Conservation (phyloP, 345 rosid species). For the Durio zibethinus region DNA sequence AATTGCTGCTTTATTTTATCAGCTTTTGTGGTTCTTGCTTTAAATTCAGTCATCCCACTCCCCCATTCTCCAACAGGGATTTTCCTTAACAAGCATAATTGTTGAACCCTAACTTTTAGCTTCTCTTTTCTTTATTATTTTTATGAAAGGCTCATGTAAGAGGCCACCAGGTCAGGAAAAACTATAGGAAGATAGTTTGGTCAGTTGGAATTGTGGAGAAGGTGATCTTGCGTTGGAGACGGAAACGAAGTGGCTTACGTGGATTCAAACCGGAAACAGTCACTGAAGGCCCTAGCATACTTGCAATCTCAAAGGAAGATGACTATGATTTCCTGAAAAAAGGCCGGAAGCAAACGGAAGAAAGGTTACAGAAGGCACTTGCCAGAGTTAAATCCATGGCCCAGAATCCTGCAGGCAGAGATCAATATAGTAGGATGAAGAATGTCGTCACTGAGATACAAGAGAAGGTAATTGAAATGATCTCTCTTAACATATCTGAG, state of each 20-base stretch:
- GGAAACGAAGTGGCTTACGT: conserved; percentile 84
- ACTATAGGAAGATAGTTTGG: conserved; percentile 76
- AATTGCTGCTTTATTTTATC: background rate
- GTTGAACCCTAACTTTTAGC: conserved; percentile 11
- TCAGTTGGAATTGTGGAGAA: conserved; percentile 91
- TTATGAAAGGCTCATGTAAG: conserved; percentile 78
- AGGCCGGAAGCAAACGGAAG: conserved; percentile 88
- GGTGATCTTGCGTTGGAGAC: conserved; percentile 89
- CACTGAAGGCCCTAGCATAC: conserved; percentile 38
- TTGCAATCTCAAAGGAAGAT: conserved; percentile 50
- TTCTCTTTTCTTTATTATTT: background rate
- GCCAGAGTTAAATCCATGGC: conserved; percentile 91
- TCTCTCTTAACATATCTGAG: no score
- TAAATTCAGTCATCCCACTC: background rate
- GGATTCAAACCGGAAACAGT: conserved; percentile 71
- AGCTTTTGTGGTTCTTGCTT: background rate
- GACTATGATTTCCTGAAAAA: conserved; percentile 80
- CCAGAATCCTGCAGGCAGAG: conserved; percentile 86
- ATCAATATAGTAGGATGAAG: conserved; percentile 72
- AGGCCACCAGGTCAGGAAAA: conserved; percentile 89
- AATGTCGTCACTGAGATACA: conserved; percentile 76
- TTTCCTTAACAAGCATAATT: conserved; percentile 7
- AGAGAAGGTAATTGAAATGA: conserved; percentile 55
- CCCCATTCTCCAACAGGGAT: background rate
- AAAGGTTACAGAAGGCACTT: conserved; percentile 73